Evolutionary conservation across 148 eudicot species (phyloP), one percentile per base, ranked within the genome.

Genomic region (Vaccinium macrocarpon): DNA sequence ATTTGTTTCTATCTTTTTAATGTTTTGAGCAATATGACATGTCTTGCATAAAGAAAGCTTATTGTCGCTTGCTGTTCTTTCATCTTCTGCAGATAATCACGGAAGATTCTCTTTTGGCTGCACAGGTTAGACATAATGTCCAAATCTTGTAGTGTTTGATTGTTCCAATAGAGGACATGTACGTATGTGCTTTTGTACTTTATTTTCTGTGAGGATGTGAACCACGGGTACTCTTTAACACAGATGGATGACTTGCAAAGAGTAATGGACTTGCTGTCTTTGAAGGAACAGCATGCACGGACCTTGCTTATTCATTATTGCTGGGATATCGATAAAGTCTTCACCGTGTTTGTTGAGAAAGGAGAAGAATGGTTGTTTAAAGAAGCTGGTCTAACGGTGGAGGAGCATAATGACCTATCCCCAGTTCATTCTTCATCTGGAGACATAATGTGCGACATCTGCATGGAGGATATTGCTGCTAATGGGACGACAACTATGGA

Each of bases 271-370:
- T 84, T 90, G 85, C 81, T 94, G 80, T 87, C 92, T 79, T 80
- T 94, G 79, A 82, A 90, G 83, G 93, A 89, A 79, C 94, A 90
- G 78, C 92, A 92, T 84, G 97, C 97, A 1, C 81, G 97, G 71
- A 91, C 95, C 66, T 88, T 94, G 21, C 92, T 94, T 53, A 94
- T 94, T 82, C 90, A 94, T 84, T 88, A 91, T 72, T 88, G 90
- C 21, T 94, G 97, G 97, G 87, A 94, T 88, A 90, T 89, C 32
- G 97, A 89, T 57, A 90, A 86, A 79, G 59, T 93, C 72, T 84
- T 88, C 74, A 89, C 89, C 0, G 87, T 91, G 73, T 85, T 89
- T 59, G 95, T 91, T 15, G 95, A 94, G 74, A 89, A 83, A 83
- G 98, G 93, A 16, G 87, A 85, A 90, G 84, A 84, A 27, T 82